Evolutionary conservation across 805 yeast genomes (phyloP).

Genomic region (Peterozyma toletana): DNA sequence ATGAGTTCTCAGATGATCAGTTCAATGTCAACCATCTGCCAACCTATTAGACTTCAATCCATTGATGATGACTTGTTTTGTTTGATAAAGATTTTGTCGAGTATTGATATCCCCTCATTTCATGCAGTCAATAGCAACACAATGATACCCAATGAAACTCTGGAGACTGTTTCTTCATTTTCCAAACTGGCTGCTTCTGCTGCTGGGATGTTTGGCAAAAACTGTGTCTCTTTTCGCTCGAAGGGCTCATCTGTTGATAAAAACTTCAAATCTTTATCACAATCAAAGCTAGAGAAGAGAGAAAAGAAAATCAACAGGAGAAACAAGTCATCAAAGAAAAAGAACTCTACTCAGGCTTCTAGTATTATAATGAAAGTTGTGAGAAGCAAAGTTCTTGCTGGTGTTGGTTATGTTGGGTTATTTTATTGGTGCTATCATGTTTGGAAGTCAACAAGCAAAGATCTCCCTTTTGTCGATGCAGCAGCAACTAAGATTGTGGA

Average conservation of each 20-base stretch:
- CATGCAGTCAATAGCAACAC: not conserved
- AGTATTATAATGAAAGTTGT: not conserved
- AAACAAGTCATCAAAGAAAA: not conserved
- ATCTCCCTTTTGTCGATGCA: too few species aligned
- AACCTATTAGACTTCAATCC: slow-evolving; percentile 21
- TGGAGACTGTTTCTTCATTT: too few species aligned
- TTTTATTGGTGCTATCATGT: slow-evolving; percentile 1
- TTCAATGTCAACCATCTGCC: slow-evolving; percentile 20
- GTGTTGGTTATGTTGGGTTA: slow-evolving; percentile 7
- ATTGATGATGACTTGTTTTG: slow-evolving; percentile 22
- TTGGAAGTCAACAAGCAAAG: too few species aligned
- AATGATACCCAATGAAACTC: too few species aligned
- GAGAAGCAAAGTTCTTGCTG: not conserved
- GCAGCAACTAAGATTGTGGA: too few species aligned
- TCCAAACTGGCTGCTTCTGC: too few species aligned
- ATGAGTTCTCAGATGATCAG: slow-evolving; percentile 3
- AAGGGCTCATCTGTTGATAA: too few species aligned
- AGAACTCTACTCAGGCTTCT: not conserved
- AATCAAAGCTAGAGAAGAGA: not conserved
- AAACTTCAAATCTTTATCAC: not conserved
- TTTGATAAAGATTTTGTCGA: slow-evolving; percentile 22
- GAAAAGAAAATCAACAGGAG: not conserved
- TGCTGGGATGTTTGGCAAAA: too few species aligned
- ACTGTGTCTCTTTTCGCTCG: too few species aligned
- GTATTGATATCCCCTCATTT: slow-evolving; percentile 11